phyloP scores from a whole-genome alignment of 192 early-diverging fungal species.

The Allomyces arbusculus region DNA sequence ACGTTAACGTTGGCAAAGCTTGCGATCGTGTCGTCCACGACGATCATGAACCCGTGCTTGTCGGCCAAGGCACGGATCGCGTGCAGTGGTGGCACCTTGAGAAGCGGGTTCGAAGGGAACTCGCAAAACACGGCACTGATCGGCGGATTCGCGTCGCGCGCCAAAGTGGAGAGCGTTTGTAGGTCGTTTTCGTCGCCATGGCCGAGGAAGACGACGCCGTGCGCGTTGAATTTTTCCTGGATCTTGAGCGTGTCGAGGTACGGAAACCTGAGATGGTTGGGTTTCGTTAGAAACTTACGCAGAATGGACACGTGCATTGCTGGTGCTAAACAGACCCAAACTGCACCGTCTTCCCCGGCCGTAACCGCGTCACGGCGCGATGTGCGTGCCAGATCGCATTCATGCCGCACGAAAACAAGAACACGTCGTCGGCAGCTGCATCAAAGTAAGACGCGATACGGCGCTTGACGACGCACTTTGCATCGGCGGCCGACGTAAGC shows the following conservation, averaged over 20 bases:
- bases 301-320: not conserved
- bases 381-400: constrained; percentile 80
- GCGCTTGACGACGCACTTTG: constrained; percentile 49
- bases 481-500: constrained; percentile 49
- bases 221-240: constrained; percentile 73
- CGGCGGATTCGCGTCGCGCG: constrained; percentile 32
- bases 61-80: constrained; percentile 56
- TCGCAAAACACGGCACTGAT: constrained; percentile 65
- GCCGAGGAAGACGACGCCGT: constrained; percentile 70
- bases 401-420: constrained; percentile 77
- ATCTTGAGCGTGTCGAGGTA: constrained; percentile 96
- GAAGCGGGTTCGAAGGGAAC: constrained; percentile 83
- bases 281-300: not conserved
- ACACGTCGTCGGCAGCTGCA: constrained; percentile 59
- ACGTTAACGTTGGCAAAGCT: constrained; percentile 77
- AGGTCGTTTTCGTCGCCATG: constrained; percentile 28
- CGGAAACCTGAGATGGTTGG: constrained; percentile 38
- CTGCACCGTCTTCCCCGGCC: constrained; percentile 51
- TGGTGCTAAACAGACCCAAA: constrained; percentile 44
- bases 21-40: constrained; percentile 89
- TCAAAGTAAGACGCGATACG: constrained; percentile 64
- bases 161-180: too few species aligned
- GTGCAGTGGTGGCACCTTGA: constrained; percentile 58
- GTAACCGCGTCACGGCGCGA: constrained; percentile 25
- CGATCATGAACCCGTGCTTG: constrained; percentile 48